These are phyloP conservation scores for Tuber umbilicatum DNA, from an alignment of 495 filamentous ascomycete genomes.

Conservation along the genomic window DNA sequence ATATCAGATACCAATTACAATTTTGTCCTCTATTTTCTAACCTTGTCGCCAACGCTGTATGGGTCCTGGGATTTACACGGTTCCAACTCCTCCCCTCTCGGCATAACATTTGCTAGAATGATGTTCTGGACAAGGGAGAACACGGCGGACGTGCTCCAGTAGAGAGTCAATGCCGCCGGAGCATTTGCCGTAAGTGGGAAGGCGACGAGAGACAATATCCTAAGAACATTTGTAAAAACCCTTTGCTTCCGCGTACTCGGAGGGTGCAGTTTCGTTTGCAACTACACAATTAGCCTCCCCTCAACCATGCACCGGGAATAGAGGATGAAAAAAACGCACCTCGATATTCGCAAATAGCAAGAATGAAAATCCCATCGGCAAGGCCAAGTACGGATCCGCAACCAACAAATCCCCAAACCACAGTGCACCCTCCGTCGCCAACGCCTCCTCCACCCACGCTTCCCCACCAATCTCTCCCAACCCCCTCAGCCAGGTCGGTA, in stretches of 20 bases:
- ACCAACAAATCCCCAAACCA: slow-evolving; percentile 75
- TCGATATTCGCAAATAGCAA: slow-evolving; percentile 47
- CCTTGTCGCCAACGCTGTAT: slow-evolving; percentile 15
- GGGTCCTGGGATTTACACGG: slow-evolving; percentile 34
- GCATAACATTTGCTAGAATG: slow-evolving; percentile 38
- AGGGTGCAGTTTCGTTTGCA: slow-evolving; percentile 16
- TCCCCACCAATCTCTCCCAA: slow-evolving; percentile 36
- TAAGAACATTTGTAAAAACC: slow-evolving; percentile 42
- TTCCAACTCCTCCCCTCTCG: slow-evolving; percentile 33
- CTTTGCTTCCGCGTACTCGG: slow-evolving; percentile 21
- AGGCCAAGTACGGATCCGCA: slow-evolving; percentile 60
- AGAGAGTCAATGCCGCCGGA: slow-evolving; percentile 56
- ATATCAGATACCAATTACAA: not conserved
- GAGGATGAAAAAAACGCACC: not conserved
- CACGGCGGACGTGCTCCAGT: slow-evolving; percentile 57
- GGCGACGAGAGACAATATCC: slow-evolving; percentile 44
- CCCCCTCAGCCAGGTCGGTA: slow-evolving; percentile 43
- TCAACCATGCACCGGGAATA: not conserved
- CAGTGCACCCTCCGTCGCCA: slow-evolving; percentile 63
- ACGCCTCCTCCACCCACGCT: slow-evolving; percentile 30
- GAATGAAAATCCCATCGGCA: slow-evolving; percentile 57
- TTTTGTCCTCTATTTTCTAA: not conserved
- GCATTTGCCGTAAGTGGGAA: slow-evolving; percentile 45
- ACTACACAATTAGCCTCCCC: slow-evolving; percentile 5
- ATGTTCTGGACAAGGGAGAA: slow-evolving; percentile 40